A percentile compares a stretch with the other conserved stretches of the same genome.
Evolutionary conservation across 306 rosid genomes (phyloP).

Genomic region (Cyamopsis tetragonoloba): DNA sequence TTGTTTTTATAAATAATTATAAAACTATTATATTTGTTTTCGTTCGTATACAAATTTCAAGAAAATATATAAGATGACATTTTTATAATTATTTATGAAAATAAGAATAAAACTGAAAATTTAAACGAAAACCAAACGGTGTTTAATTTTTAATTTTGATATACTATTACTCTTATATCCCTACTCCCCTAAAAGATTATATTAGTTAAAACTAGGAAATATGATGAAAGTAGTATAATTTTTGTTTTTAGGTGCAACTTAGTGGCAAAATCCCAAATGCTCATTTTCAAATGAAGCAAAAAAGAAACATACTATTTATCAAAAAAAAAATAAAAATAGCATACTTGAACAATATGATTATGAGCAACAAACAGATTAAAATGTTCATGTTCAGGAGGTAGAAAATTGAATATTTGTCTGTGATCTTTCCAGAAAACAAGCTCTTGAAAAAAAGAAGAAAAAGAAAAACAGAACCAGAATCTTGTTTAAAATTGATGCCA

Average conservation of each 20-base stretch:
- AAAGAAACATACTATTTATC: too few species aligned
- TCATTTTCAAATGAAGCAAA: conserved; percentile 37
- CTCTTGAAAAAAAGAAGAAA: conserved; percentile 1
- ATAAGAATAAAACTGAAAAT: too few species aligned
- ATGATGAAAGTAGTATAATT: too few species aligned
- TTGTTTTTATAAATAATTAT: too few species aligned
- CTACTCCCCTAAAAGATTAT: neutral
- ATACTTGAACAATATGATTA: conserved; percentile 4
- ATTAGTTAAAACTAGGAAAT: too few species aligned
- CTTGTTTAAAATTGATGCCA: neutral
- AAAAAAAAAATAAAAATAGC: too few species aligned
- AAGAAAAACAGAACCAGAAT: conserved; percentile 20
- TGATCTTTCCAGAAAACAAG: conserved; percentile 6
- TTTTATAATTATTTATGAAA: too few species aligned
- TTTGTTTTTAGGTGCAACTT: too few species aligned
- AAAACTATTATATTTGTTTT: too few species aligned
- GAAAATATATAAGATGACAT: too few species aligned
- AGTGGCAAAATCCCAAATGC: neutral
- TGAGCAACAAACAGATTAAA: neutral
- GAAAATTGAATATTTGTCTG: neutral
- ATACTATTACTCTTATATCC: neutral
- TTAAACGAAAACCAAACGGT: too few species aligned
- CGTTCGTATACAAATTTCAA: too few species aligned
- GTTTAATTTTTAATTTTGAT: conserved; percentile 1
- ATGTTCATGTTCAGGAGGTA: neutral